A percentile compares a stretch with the other conserved stretches of the same genome.
Evolutionary conservation across 768 basidiomycete species (phyloP).

Genomic region (Lactifluus rugatus): DNA sequence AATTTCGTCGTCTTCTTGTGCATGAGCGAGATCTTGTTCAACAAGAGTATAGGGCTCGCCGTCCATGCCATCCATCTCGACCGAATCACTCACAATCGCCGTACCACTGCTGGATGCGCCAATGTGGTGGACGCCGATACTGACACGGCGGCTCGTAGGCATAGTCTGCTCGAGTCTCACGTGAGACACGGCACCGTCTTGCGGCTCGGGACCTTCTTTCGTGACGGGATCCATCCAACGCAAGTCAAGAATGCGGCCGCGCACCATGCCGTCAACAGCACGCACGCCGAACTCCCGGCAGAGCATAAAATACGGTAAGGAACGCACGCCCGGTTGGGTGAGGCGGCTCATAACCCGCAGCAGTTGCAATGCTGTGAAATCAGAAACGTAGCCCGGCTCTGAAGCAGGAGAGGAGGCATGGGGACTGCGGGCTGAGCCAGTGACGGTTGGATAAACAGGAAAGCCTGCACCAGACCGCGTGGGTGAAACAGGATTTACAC

Average conservation of each 20-base stretch:
- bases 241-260: conserved; percentile 62
- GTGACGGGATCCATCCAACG: conserved; percentile 69
- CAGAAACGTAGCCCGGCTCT: conserved; percentile 43
- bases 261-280: conserved; percentile 80
- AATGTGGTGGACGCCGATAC: conserved; percentile 17
- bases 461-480: conserved; percentile 26
- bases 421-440: conserved; percentile 22
- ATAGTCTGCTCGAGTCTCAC: conserved; percentile 20
- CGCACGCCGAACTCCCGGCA: conserved; percentile 78
- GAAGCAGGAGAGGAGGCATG: conserved; percentile 19
- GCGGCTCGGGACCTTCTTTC: conserved; percentile 37
- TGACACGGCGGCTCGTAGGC: conserved; percentile 21
- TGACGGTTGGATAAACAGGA: conserved; percentile 31
- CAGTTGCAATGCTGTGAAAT: conserved; percentile 72
- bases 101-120: conserved; percentile 20
- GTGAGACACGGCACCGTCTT: conserved; percentile 17
- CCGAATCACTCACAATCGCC: conserved; percentile 20
- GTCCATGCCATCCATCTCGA: conserved; percentile 28
- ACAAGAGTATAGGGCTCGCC: conserved; percentile 31
- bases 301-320: conserved; percentile 70
- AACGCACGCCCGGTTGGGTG: conserved; percentile 49
- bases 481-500: conserved; percentile 20
- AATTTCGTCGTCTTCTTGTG: conserved; percentile 40
- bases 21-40: conserved; percentile 35
- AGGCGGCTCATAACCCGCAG: conserved; percentile 76